A percentile compares a stretch with the other conserved stretches of the same genome.
Conservation (phyloP, 1,284 basidiomycete genomes). For the Bondarzewia mesenterica region DNA sequence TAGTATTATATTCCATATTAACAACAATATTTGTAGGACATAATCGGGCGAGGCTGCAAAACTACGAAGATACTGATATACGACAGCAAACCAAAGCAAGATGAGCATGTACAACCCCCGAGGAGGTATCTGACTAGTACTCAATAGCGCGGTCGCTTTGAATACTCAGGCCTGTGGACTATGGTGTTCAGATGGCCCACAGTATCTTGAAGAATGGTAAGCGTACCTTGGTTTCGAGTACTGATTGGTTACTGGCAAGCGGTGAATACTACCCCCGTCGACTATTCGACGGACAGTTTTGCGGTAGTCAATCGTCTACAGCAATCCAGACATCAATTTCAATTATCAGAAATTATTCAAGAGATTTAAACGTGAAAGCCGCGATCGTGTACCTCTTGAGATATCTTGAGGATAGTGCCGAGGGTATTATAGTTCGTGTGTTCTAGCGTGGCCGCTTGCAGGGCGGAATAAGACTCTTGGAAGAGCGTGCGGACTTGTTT, state of each 20-base stretch:
- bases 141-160: too few relatives aligned
- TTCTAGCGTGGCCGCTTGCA: conserved; percentile 14
- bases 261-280: not conserved
- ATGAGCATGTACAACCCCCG: too few relatives aligned
- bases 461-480: conserved; percentile 20
- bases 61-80: too few relatives aligned
- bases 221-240: not conserved
- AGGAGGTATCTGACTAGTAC: too few relatives aligned
- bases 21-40: too few relatives aligned
- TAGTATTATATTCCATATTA: not conserved
- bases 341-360: too few relatives aligned
- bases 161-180: too few relatives aligned
- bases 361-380: too few relatives aligned
- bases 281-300: not conserved
- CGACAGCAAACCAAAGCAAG: too few relatives aligned
- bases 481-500: conserved; percentile 27
- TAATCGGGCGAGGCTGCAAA: too few relatives aligned
- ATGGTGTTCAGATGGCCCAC: too few relatives aligned
- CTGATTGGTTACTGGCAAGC: not conserved
- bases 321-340: not conserved
- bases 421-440: conserved; percentile 15
- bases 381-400: conserved; percentile 18
- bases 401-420: conserved; percentile 18
- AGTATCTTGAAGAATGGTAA: too few relatives aligned
- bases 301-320: conserved; percentile 13